Percentiles rank a stretch among this genome's conserved stretches.
Evolutionary conservation across 441 rosid genomes (phyloP).

Genomic region (Erodium moschatum): DNA sequence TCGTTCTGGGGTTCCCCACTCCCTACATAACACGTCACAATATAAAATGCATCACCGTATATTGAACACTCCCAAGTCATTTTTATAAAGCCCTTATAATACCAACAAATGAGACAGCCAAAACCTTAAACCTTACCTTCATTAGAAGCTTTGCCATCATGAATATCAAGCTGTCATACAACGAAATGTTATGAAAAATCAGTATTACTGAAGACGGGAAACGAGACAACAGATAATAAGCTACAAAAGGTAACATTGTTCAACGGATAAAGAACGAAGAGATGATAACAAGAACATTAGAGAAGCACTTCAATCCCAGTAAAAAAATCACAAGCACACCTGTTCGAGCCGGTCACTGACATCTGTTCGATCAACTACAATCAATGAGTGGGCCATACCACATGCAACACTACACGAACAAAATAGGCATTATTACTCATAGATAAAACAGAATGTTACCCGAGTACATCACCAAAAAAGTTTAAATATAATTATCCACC

Average conservation of each 20-base stretch:
- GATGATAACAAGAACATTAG: no score
- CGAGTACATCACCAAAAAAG: background rate
- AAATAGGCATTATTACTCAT: background rate
- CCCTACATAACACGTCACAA: slow-evolving; percentile 22
- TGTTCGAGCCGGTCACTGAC: slow-evolving; percentile 61
- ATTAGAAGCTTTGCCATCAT: slow-evolving; percentile 68
- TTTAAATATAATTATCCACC: slow-evolving; percentile 35
- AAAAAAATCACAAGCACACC: slow-evolving; percentile 32
- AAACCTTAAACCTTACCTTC: slow-evolving; percentile 42
- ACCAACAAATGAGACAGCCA: no score
- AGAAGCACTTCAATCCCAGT: background rate
- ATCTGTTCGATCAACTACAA: slow-evolving; percentile 65
- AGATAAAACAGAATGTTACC: background rate
- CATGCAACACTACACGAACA: slow-evolving; percentile 67
- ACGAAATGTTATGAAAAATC: slow-evolving; percentile 14
- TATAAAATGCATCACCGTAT: background rate
- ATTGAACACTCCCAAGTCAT: slow-evolving; percentile 1
- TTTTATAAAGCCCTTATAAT: no score
- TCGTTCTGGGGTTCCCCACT: slow-evolving; percentile 33
- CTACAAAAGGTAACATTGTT: no score
- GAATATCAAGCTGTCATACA: slow-evolving; percentile 56
- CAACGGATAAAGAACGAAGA: no score
- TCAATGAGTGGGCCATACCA: slow-evolving; percentile 76
- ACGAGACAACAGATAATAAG: no score
- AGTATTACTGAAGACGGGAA: background rate